Conservation (phyloP, 2,329 filamentous ascomycete species). For the Metarhizium album region DNA sequence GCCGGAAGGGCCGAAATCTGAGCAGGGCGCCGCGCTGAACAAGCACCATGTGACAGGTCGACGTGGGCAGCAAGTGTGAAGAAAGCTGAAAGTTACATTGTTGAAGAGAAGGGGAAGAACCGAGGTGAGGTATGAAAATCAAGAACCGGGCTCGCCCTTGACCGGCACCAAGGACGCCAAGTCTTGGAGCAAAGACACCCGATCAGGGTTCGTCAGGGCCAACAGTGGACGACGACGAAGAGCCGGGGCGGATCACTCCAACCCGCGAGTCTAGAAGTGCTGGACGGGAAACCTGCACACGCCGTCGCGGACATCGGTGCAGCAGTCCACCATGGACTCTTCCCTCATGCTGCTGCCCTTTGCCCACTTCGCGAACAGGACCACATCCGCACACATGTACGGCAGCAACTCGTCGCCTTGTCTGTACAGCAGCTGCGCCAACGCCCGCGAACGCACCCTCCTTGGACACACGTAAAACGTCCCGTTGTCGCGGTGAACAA, state of each 20-base stretch:
- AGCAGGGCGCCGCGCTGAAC: too few species aligned
- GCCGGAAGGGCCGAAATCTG: too few species aligned
- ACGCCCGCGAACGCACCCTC: neutral
- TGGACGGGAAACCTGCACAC: neutral
- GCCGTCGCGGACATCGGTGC: slow-evolving; percentile 1
- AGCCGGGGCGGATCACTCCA: neutral
- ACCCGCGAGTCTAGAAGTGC: neutral
- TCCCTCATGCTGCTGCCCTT: neutral
- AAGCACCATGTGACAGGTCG: too few species aligned
- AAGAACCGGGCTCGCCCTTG: too few species aligned
- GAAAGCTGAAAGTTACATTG: too few species aligned
- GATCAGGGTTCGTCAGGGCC: too few species aligned
- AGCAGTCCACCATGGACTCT: slow-evolving; percentile 1
- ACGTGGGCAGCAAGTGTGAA: too few species aligned
- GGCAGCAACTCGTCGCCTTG: neutral
- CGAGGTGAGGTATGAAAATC: too few species aligned
- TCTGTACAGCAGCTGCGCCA: slow-evolving; percentile 3
- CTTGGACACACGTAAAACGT: slow-evolving; percentile 4
- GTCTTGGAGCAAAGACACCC: too few species aligned
- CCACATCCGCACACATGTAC: slow-evolving; percentile 3
- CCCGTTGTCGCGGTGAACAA: neutral
- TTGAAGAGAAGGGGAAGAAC: too few species aligned
- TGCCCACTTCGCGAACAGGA: slow-evolving; percentile 2
- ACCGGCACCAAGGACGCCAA: too few species aligned
- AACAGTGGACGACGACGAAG: neutral